phyloP scores from a whole-genome alignment of 2,329 filamentous ascomycete species.

The Penicillium paneum region DNA sequence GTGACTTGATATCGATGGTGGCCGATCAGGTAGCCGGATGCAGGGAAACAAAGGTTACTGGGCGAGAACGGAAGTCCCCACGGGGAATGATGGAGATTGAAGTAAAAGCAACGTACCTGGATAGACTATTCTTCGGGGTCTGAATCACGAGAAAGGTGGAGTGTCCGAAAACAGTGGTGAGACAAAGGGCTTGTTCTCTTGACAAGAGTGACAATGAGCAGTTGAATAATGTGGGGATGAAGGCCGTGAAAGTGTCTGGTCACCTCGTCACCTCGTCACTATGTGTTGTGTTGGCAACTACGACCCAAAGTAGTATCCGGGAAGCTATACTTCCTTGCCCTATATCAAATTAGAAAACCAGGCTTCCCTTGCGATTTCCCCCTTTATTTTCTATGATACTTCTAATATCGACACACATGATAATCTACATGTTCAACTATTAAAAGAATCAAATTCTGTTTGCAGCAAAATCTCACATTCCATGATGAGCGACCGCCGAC shows the following conservation, averaged over 20 bases:
- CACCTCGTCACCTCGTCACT: not conserved
- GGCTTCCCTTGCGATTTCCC: not conserved
- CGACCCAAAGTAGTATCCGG: not conserved
- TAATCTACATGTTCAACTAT: not conserved
- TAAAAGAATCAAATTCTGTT: not conserved
- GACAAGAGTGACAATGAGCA: not conserved
- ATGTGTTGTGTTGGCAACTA: conserved; percentile 1
- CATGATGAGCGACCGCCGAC: conserved; percentile 1
- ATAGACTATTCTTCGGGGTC: conserved; percentile 10
- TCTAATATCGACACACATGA: not conserved
- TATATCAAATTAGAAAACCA: not conserved
- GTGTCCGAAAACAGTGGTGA: conserved; percentile 20
- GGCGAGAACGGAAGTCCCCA: conserved; percentile 14
- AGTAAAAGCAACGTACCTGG: conserved; percentile 5
- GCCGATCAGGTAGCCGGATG: conserved; percentile 14
- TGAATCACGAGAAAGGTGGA: conserved; percentile 4
- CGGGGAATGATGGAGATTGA: not conserved
- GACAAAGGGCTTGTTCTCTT: conserved; percentile 15
- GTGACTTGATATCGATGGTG: conserved; percentile 21
- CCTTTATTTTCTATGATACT: not conserved
- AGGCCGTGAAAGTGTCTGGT: not conserved
- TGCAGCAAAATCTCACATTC: conserved; percentile 6
- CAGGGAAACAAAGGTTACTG: conserved; percentile 11
- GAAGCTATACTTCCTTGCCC: not conserved
- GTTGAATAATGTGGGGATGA: not conserved